Conservation (phyloP, 371 early-diverging fungal genomes). For the Apophysomyces trapeziformis region DNA sequence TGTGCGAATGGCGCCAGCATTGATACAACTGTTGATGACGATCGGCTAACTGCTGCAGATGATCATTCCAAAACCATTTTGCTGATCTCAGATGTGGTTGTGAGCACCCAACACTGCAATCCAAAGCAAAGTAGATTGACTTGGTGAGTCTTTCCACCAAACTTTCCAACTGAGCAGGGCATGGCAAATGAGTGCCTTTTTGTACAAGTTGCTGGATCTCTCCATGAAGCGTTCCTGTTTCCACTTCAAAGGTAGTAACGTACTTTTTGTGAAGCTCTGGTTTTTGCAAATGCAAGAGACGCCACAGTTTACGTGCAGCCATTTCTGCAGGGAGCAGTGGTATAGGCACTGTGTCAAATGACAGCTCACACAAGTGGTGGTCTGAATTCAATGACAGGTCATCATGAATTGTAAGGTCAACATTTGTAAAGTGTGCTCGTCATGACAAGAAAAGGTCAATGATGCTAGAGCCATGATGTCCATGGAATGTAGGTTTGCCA, state of each 20-base stretch:
- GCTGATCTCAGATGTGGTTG: not conserved
- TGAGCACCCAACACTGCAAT: slow-evolving; percentile 7
- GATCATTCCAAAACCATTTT: slow-evolving; percentile 20
- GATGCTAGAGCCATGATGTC: slow-evolving; percentile 2
- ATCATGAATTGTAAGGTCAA: not conserved
- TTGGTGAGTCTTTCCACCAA: not conserved
- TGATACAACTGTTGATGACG: slow-evolving; percentile 6
- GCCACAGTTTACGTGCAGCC: slow-evolving; percentile 13
- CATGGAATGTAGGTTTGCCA: slow-evolving; percentile 11
- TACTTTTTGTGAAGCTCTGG: too few relatives aligned
- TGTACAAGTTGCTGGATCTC: too few relatives aligned
- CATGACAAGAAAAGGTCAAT: slow-evolving; percentile 18
- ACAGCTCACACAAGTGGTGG: slow-evolving; percentile 22
- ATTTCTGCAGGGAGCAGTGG: slow-evolving; percentile 8
- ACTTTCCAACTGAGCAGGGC: slow-evolving; percentile 6
- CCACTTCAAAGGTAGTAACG: too few relatives aligned
- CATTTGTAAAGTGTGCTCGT: not conserved
- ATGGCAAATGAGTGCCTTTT: too few relatives aligned
- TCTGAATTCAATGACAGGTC: slow-evolving; percentile 11
- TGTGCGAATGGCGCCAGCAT: not conserved
- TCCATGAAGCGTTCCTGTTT: too few relatives aligned
- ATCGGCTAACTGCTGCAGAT: slow-evolving; percentile 14
- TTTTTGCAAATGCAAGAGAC: slow-evolving; percentile 6
- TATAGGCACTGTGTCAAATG: slow-evolving; percentile 11
- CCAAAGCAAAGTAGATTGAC: slow-evolving; percentile 15